phyloP scores from a whole-genome alignment of 148 eudicot genomes.

The Rhododendron ovatum region DNA sequence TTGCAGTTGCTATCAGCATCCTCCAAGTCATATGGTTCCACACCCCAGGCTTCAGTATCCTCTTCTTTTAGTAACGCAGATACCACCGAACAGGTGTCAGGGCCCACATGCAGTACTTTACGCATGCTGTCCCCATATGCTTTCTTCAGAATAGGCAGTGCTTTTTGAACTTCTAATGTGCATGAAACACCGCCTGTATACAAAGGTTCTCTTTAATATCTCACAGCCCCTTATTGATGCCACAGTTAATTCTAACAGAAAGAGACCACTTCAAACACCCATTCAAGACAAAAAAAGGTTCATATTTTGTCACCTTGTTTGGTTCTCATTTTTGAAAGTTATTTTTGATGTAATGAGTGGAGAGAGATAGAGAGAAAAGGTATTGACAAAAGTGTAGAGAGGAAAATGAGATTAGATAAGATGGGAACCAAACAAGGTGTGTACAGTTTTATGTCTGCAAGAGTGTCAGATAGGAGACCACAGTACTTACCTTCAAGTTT shows the following conservation, averaged over 20 bases:
- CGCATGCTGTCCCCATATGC: conserved; percentile 78
- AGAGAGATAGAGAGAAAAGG: too few species aligned
- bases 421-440: too few species aligned
- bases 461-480: background rate
- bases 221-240: background rate
- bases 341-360: too few species aligned
- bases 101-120: conserved; percentile 92
- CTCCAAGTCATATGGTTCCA: conserved; percentile 90
- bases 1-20: conserved; percentile 73
- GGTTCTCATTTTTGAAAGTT: too few species aligned
- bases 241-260: background rate
- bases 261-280: background rate
- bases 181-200: conserved; percentile 68
- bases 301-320: background rate
- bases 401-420: too few species aligned
- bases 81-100: conserved; percentile 84
- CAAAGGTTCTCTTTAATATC: background rate
- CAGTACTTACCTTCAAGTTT: conserved; percentile 64
- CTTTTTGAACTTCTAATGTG: conserved; percentile 56
- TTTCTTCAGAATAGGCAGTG: conserved; percentile 70
- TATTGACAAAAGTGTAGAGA: too few species aligned
- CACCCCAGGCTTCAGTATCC: conserved; percentile 95
- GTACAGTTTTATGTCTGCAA: background rate
- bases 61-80: conserved; percentile 72
- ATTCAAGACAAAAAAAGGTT: background rate